phyloP scores from a whole-genome alignment of 345 rosid species.

The Atalantia buxifolia region DNA sequence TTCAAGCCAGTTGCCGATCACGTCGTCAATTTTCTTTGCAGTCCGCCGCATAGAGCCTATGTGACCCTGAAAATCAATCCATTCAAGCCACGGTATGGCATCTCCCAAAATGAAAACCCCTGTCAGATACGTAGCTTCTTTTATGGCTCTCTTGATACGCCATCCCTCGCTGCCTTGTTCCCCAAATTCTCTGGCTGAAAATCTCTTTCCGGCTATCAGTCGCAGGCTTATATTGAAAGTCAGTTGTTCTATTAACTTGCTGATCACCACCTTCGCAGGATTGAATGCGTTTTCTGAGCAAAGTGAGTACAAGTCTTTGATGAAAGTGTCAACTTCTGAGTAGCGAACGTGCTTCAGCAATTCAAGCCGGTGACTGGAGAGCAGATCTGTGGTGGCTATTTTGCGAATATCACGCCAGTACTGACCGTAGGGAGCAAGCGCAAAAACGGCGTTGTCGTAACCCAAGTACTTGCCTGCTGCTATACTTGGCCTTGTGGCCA shows the following conservation, averaged over 20 bases:
- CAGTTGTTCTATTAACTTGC: slow-evolving; percentile 38
- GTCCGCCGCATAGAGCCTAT: slow-evolving; percentile 44
- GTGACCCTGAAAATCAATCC: slow-evolving; percentile 49
- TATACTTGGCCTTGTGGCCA: slow-evolving; percentile 54
- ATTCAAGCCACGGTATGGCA: slow-evolving; percentile 51
- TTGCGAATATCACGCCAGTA: slow-evolving; percentile 70
- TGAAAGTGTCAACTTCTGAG: slow-evolving; percentile 36
- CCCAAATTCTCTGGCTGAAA: slow-evolving; percentile 1
- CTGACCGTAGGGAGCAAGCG: slow-evolving; percentile 54
- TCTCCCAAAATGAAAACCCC: slow-evolving; percentile 46
- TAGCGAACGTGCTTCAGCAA: slow-evolving; percentile 38
- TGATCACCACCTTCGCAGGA: slow-evolving; percentile 23
- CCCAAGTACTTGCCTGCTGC: slow-evolving; percentile 54
- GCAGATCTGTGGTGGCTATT: slow-evolving; percentile 48
- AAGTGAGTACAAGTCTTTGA: slow-evolving; percentile 34
- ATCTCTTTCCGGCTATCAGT: slow-evolving; percentile 52
- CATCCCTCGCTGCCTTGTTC: slow-evolving; percentile 37
- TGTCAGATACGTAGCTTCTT: slow-evolving; percentile 33
- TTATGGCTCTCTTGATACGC: slow-evolving; percentile 41
- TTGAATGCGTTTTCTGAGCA: background rate
- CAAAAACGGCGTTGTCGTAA: slow-evolving; percentile 47
- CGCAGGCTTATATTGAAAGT: slow-evolving; percentile 50
- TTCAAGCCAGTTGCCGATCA: slow-evolving; percentile 50
- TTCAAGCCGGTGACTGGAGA: slow-evolving; percentile 46
- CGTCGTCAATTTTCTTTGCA: slow-evolving; percentile 41